phyloP scores from a whole-genome alignment of 169 alveolate species.

The Perkinsus olseni region DNA sequence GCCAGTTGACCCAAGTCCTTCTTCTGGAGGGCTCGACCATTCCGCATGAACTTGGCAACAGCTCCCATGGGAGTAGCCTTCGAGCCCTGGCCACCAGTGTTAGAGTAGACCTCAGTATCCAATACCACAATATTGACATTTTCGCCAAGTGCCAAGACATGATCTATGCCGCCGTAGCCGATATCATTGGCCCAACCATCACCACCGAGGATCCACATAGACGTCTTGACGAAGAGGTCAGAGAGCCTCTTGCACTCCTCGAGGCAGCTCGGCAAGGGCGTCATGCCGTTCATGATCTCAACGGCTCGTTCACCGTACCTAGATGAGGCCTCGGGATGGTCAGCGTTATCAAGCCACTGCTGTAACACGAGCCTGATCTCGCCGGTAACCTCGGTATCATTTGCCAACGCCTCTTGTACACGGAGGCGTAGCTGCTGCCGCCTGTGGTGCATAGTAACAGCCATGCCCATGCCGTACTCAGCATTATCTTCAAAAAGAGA shows the following conservation, averaged over 20 bases:
- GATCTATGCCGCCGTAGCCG: constrained; percentile 49
- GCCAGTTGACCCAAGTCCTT: constrained; percentile 51
- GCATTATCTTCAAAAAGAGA: constrained; percentile 58
- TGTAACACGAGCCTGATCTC: not conserved
- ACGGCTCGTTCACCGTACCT: not conserved
- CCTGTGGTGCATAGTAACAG: constrained; percentile 17
- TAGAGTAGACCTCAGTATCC: constrained; percentile 52
- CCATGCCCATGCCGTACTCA: constrained; percentile 55
- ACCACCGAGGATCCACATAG: constrained; percentile 33
- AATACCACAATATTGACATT: constrained; percentile 39
- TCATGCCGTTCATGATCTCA: not conserved
- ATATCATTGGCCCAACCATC: constrained; percentile 63
- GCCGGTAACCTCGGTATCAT: not conserved
- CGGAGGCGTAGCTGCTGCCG: not conserved
- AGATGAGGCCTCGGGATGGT: not conserved
- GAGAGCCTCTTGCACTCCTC: not conserved
- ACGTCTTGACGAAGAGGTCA: not conserved
- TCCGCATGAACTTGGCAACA: constrained; percentile 45
- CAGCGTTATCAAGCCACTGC: not conserved
- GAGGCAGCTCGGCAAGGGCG: not conserved
- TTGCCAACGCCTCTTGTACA: not conserved
- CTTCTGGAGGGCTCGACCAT: constrained; percentile 43
- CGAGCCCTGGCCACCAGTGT: constrained; percentile 54
- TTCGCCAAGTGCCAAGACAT: constrained; percentile 27
- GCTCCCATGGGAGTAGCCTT: constrained; percentile 56